A percentile compares a stretch with the other conserved stretches of the same genome.
These are phyloP conservation scores for Akebia trifoliata DNA, from an alignment of 164 flowering plant genomes.

Conservation along the genomic window DNA sequence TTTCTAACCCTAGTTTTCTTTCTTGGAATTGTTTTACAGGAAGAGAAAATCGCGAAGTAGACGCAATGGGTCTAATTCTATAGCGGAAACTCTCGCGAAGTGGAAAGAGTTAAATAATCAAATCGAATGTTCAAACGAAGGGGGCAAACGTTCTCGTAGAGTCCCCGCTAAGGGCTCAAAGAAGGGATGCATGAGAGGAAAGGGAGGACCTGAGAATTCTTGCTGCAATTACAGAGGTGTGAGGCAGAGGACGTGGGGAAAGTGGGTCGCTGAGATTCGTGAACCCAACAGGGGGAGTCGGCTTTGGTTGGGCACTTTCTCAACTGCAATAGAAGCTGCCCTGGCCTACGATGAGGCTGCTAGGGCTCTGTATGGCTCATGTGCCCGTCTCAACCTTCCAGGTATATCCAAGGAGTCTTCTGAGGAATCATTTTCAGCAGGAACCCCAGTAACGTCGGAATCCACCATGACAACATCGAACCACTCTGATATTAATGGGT, in stretches of 20 bases:
- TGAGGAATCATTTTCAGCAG: neutral
- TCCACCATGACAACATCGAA: conserved; percentile 14
- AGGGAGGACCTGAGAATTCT: conserved; percentile 75
- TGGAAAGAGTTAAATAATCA: conserved; percentile 54
- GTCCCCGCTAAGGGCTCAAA: conserved; percentile 77
- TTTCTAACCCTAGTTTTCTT: neutral
- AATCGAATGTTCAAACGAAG: conserved; percentile 20
- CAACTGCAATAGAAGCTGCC: conserved; percentile 53
- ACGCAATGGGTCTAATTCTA: conserved; percentile 29
- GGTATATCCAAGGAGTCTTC: neutral
- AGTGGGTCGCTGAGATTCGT: conserved; percentile 82
- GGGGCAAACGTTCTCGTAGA: conserved; percentile 23
- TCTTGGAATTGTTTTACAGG: conserved; percentile 17
- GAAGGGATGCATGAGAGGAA: conserved; percentile 88
- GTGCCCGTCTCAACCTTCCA: conserved; percentile 50
- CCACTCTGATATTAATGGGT: conserved; percentile 4
- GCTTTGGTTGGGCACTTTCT: conserved; percentile 60
- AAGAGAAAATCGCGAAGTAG: conserved; percentile 46
- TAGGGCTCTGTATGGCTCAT: conserved; percentile 46
- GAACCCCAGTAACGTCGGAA: conserved; percentile 4
- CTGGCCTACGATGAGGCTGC: conserved; percentile 60
- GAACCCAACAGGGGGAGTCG: conserved; percentile 58
- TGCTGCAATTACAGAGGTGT: conserved; percentile 67
- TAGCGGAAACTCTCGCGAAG: conserved; percentile 51
- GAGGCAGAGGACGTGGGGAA: conserved; percentile 88